These are phyloP conservation scores for Thelonectria blattea DNA, from an alignment of 2,329 filamentous ascomycete species.

Conservation along the genomic window DNA sequence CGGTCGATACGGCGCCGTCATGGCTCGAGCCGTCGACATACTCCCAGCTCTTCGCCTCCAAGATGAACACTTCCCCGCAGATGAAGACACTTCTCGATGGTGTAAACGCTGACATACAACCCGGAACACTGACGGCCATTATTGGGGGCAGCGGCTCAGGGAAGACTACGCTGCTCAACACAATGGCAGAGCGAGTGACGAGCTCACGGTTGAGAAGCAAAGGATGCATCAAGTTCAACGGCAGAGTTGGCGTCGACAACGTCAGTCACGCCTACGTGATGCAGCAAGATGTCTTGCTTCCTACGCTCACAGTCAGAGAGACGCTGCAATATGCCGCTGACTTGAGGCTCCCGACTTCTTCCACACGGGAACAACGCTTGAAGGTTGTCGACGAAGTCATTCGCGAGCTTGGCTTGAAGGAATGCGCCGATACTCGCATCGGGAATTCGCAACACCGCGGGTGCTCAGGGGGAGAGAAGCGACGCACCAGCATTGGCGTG, in stretches of 20 bases:
- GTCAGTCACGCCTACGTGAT: constrained; percentile 73
- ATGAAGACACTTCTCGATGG: constrained; percentile 65
- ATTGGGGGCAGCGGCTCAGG: constrained; percentile 77
- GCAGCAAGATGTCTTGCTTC: constrained; percentile 77
- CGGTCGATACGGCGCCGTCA: constrained; percentile 64
- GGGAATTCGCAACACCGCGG: constrained; percentile 74
- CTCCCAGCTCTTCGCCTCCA: constrained; percentile 46
- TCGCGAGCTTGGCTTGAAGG: constrained; percentile 75
- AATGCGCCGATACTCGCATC: constrained; percentile 77
- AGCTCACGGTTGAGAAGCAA: constrained; percentile 57
- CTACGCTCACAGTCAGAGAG: constrained; percentile 76
- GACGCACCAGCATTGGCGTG: constrained; percentile 77
- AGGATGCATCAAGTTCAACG: constrained; percentile 69
- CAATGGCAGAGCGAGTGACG: constrained; percentile 72
- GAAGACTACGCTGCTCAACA: constrained; percentile 75
- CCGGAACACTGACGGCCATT: constrained; percentile 75
- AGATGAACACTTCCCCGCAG: constrained; percentile 44
- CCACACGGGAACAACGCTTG: constrained; percentile 62
- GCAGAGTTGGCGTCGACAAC: constrained; percentile 55
- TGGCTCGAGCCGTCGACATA: constrained; percentile 57
- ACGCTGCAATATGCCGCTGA: constrained; percentile 77
- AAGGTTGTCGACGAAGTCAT: constrained; percentile 78
- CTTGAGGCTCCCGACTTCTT: constrained; percentile 69
- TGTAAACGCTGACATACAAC: constrained; percentile 67
- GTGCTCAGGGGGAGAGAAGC: constrained; percentile 80